Percentiles rank a stretch among this genome's conserved stretches.
phyloP scores from a whole-genome alignment of 305 asterid genomes.

The Fraxinus ornus region DNA sequence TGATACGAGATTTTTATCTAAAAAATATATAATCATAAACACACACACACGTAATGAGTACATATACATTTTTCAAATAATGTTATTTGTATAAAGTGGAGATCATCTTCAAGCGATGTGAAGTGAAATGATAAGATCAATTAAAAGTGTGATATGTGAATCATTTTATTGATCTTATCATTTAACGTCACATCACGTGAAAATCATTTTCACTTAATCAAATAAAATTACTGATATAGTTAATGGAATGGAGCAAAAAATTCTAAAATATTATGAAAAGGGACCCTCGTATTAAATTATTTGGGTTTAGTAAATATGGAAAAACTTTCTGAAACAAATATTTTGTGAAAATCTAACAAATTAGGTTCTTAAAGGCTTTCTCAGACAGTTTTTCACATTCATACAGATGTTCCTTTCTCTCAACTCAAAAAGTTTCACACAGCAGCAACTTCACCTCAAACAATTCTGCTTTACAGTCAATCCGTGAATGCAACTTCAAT shows the following conservation, averaged over 20 bases:
- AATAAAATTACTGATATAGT: no score
- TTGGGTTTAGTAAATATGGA: background rate
- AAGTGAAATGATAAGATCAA: no score
- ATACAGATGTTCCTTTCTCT: slow-evolving; percentile 32
- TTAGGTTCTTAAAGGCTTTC: background rate
- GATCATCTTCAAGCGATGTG: no score
- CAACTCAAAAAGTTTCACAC: slow-evolving; percentile 35
- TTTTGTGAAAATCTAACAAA: background rate
- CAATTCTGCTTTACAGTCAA: background rate
- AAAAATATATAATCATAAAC: no score
- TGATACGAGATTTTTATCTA: background rate
- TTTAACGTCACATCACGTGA: no score
- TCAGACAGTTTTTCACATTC: background rate
- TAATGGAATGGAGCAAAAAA: no score
- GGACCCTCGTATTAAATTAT: background rate
- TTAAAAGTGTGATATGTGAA: background rate
- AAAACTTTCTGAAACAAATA: background rate
- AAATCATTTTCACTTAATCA: no score
- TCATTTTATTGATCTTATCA: background rate
- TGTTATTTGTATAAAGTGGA: background rate
- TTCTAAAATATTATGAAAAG: background rate
- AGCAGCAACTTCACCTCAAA: background rate
- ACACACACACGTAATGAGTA: no score
- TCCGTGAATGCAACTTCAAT: background rate
- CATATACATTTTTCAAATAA: no score